A percentile compares a stretch with the other conserved stretches of the same genome.
These are phyloP conservation scores for Bryoerythrophyllum caledonicum DNA, from an alignment of 225 moss, liverwort and hornwort species.

Conservation along the genomic window DNA sequence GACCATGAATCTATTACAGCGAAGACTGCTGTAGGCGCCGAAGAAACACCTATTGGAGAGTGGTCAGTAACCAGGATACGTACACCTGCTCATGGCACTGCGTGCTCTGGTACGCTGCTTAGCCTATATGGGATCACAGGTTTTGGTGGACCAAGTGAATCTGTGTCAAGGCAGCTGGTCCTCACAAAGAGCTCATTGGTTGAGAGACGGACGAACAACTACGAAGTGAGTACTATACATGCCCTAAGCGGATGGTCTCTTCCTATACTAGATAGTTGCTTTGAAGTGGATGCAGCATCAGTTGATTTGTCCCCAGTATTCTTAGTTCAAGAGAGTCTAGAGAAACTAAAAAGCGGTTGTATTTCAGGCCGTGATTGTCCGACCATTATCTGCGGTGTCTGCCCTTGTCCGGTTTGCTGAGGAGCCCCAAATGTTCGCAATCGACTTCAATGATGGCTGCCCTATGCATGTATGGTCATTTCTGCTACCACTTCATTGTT, in stretches of 20 bases:
- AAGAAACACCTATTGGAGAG: constrained; percentile 83
- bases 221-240: constrained; percentile 56
- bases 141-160: constrained; percentile 60
- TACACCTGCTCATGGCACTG: constrained; percentile 78
- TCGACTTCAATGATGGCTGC: constrained; percentile 85
- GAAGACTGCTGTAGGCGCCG: constrained; percentile 81
- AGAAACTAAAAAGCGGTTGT: constrained; percentile 27
- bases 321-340: background rate
- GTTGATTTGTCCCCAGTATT: constrained; percentile 9
- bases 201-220: constrained; percentile 84
- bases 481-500: background rate
- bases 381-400: constrained; percentile 76
- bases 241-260: background rate
- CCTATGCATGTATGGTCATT: constrained; percentile 68
- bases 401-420: constrained; percentile 82
- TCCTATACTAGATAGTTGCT: background rate
- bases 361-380: constrained; percentile 85
- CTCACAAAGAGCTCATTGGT: constrained; percentile 79
- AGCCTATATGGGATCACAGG: constrained; percentile 62
- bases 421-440: constrained; percentile 91
- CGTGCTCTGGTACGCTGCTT: constrained; percentile 37
- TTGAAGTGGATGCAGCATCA: background rate
- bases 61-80: constrained; percentile 87
- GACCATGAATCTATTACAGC: constrained; percentile 51
- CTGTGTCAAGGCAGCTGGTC: constrained; percentile 68